Conservation (phyloP, 192 early-diverging fungal species). For the Dissophora ornata region DNA sequence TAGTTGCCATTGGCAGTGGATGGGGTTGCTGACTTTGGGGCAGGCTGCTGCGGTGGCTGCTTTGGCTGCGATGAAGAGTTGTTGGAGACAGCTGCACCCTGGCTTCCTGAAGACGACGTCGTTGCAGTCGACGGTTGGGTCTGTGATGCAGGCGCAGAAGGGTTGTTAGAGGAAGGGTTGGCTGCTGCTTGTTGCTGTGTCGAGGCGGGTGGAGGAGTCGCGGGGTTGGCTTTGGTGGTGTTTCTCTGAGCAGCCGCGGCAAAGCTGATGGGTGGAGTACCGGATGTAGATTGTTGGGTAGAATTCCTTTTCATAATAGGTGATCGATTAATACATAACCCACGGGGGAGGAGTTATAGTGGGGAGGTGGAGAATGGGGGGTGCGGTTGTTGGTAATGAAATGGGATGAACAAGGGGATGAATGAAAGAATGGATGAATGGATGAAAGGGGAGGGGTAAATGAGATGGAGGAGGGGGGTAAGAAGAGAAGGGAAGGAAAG, state of each 20-base stretch:
- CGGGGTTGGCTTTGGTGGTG: constrained; percentile 36
- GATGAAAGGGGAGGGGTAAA: not conserved
- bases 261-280: constrained; percentile 53
- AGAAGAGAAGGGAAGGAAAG: not conserved
- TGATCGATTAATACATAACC: constrained; percentile 51
- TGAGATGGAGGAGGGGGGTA: not conserved
- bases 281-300: constrained; percentile 41
- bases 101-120: constrained; percentile 36
- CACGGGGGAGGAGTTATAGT: constrained; percentile 31
- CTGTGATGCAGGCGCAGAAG: constrained; percentile 21
- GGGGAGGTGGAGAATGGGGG: not conserved
- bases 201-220: constrained; percentile 15
- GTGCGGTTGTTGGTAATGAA: not conserved
- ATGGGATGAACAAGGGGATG: constrained; percentile 2
- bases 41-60: constrained; percentile 10
- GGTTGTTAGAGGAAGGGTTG: constrained; percentile 9
- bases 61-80: constrained; percentile 3
- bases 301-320: constrained; percentile 56
- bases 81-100: constrained; percentile 12
- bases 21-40: constrained; percentile 16
- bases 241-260: constrained; percentile 52
- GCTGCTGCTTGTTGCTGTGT: not conserved
- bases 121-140: constrained; percentile 28
- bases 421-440: constrained; percentile 8
- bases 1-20: constrained; percentile 47